Evolutionary conservation across 768 basidiomycete species (phyloP), one percentile per base, ranked within the genome.

Genomic region (Sporobolomyces roseus): DNA sequence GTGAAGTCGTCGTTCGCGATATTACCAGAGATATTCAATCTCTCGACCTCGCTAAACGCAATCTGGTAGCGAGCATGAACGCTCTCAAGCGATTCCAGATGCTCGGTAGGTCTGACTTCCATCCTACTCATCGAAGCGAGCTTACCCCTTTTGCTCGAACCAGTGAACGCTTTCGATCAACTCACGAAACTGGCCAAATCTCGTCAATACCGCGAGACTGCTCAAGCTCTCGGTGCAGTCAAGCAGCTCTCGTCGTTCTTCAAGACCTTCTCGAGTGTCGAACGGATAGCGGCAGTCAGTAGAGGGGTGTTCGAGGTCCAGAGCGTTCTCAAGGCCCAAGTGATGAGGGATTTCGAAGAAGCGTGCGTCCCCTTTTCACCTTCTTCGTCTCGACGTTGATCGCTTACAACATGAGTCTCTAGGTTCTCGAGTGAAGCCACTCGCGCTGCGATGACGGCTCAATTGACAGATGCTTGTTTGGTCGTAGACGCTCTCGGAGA

Each of bases 11-110:
- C 54, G 96, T 98, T 30, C 84, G 89, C 61, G 87, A 91, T 74
- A 96, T 98, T 72, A 99, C 96, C 3, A 88, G 90, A 72, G 96
- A 99, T 78, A 98, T 99, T 54, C 93, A 97, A 77, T 85, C 88
- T 7, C 83, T 99, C 36, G 96, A 98, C 78, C 80, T 89, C 41
- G 93, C 91, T 23, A 97, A 98, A 84, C 88, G 87, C 80, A 96
- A 98, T 76, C 83, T 99, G 56, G 87, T 90, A 25, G 80, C 85
- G 30, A 90, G 89, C 74, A 93, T 98, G 85, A 93, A 89, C 9
- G 87, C 87, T 3, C 79, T 98, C 74, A 92, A 91, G 79, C 81
- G 92, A 64, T 81, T 97, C 76, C 91, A 92, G 77, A 96, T 96
- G 91, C 83, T 99, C 27, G 90, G 94, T 93, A 73, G 51, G 87